Evolutionary conservation across 2,329 filamentous ascomycete species (phyloP), one percentile per base, ranked within the genome.

Genomic region (Seiridium unicorne): DNA sequence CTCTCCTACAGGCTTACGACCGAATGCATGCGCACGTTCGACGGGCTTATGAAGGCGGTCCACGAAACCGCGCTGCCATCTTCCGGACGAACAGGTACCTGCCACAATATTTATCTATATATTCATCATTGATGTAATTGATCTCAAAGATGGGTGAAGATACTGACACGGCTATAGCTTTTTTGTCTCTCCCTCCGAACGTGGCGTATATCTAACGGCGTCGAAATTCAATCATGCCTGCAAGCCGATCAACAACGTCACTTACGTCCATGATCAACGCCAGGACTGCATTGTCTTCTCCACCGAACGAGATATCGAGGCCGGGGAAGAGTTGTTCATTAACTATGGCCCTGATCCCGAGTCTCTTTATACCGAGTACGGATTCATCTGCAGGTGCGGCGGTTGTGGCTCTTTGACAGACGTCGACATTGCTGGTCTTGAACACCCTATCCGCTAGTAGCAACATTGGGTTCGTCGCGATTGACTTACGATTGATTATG

Each of bases 141-240:
- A n/a, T 7, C 11, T n/a, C n/a, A 4, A 55, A 8, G 18, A 26
- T 26, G 18, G 18, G 18, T 26, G 18, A 9, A 31, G 51, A 8
- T 54, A 35, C 53, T 44, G 5, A 55, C 38, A 10, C 18, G 7
- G 36, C 26, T 26, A 7, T 18, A 57, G 31, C 54, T 57, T 57
- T 35, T 13, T 51, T 13, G 6, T 35, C 8, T 40, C 8, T n/a
- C 46, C 9, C 2, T 11, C n/a, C 13, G 58, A 13, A 57, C 46
- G 18, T 64, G 77, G 74, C 0, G 76, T 86, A 2, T 85, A 84
- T 60, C 74, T 80, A 1, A 72, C 83, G 5, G 81, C 79, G 0
- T 80, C 83, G 0, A 76, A 84, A 2, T 86, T 88, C 71, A 88
- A 88, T 66, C 85, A 88, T 66, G 79, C 83, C 0, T 88, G 85